Evolutionary conservation across 225 moss, liverwort and hornwort species (phyloP).

Genomic region (Bryoerythrophyllum caledonicum): DNA sequence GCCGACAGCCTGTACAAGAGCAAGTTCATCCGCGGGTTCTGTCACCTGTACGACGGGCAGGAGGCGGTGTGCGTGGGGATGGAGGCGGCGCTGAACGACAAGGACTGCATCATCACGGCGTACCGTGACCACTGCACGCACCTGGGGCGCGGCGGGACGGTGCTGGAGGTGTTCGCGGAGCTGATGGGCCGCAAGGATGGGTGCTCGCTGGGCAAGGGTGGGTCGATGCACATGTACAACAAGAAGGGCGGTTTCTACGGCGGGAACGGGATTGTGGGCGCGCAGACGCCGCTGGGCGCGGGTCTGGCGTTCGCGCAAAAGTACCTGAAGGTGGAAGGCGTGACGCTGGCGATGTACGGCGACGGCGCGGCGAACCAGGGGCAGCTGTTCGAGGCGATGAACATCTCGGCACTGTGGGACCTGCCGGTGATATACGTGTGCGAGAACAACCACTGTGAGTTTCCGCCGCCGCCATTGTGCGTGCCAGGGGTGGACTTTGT

Average conservation of each 20-base stretch:
- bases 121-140: conserved; percentile 98
- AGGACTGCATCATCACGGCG: conserved; percentile 89
- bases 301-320: conserved; percentile 95
- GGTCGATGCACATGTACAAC: conserved; percentile 95
- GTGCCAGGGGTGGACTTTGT: too few species aligned
- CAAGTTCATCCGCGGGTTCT: conserved; percentile 92
- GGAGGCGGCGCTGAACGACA: conserved; percentile 86
- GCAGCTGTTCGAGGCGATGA: conserved; percentile 98
- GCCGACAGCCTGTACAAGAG: conserved; percentile 89
- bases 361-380: conserved; percentile 99
- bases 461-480: too few species aligned
- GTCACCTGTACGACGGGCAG: conserved; percentile 95
- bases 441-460: conserved; percentile 81
- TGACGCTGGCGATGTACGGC: conserved; percentile 85
- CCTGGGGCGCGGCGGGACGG: conserved; percentile 71
- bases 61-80: conserved; percentile 98
- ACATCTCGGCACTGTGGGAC: conserved; percentile 93
- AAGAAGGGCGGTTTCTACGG: conserved; percentile 84
- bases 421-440: conserved; percentile 80
- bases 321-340: conserved; percentile 92
- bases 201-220: conserved; percentile 83
- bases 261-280: conserved; percentile 96
- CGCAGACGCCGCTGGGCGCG: conserved; percentile 92
- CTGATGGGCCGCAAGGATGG: conserved; percentile 91
- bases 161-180: conserved; percentile 85